A percentile compares a stretch with the other conserved stretches of the same genome.
Evolutionary conservation across 2,329 filamentous ascomycete genomes (phyloP).

Genomic region (Alternaria triticina): DNA sequence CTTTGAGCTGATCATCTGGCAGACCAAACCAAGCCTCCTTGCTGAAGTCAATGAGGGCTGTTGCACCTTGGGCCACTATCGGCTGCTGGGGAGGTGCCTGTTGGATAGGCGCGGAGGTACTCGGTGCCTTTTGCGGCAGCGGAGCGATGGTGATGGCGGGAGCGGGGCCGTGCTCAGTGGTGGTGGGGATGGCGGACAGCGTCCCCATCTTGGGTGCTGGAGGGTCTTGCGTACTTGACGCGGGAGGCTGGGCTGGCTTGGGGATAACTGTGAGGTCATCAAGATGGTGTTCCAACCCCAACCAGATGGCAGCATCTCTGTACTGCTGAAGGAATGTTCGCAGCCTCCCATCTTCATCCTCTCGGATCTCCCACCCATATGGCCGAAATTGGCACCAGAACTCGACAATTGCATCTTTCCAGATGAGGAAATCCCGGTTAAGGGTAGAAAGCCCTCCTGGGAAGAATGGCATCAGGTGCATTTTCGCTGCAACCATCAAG

Average conservation of each 20-base stretch:
- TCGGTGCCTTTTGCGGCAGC: not conserved
- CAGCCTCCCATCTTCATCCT: not conserved
- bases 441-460: not conserved
- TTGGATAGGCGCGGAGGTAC: not conserved
- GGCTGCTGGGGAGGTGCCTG: not conserved
- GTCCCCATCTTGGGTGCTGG: not conserved
- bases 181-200: not conserved
- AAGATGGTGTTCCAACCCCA: not conserved
- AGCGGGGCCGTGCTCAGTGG: not conserved
- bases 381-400: not conserved
- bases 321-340: not conserved
- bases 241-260: not conserved
- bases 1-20: not conserved
- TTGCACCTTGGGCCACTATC: not conserved
- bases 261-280: too few species aligned
- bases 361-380: not conserved
- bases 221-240: not conserved
- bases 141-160: too few species aligned
- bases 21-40: not conserved
- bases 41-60: conserved; percentile 1
- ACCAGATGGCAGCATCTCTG: not conserved
- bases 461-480: not conserved
- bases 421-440: not conserved
- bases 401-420: not conserved
- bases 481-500: not conserved